These are phyloP conservation scores for Eimeria necatrix DNA, from an alignment of 169 alveolate genomes.

Conservation along the genomic window DNA sequence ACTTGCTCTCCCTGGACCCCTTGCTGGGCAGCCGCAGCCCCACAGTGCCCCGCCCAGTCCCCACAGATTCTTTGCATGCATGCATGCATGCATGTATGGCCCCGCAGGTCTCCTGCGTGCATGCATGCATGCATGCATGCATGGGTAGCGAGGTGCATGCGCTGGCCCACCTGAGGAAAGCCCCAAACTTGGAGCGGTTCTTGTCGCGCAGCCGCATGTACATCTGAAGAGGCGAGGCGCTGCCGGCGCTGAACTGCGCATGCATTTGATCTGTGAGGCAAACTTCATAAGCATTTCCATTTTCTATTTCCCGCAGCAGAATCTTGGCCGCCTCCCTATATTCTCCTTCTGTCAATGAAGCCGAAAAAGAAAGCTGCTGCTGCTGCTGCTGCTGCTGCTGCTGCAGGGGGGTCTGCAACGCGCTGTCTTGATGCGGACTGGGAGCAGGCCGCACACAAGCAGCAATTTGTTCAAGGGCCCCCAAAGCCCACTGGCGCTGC, in stretches of 20 bases:
- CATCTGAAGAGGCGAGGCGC: not conserved
- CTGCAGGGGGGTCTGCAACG: not conserved
- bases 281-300: constrained; percentile 84
- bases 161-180: constrained; percentile 64
- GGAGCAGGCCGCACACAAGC: not conserved
- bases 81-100: too few relatives aligned
- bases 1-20: too few relatives aligned
- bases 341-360: not conserved
- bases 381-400: not conserved
- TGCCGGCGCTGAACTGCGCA: not conserved
- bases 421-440: not conserved
- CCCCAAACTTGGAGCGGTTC: constrained; percentile 78
- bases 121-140: too few relatives aligned
- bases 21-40: too few relatives aligned
- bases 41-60: too few relatives aligned
- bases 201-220: constrained; percentile 73
- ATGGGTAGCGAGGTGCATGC: too few relatives aligned
- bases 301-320: constrained; percentile 56
- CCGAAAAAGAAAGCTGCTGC: not conserved
- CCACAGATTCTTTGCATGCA: too few relatives aligned
- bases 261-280: constrained; percentile 83
- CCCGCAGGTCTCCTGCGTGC: too few relatives aligned
- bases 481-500: constrained; percentile 6
- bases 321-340: not conserved
- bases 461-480: not conserved